Conservation (phyloP, 176 grass and related monocot genomes). For the Avena atlantica region DNA sequence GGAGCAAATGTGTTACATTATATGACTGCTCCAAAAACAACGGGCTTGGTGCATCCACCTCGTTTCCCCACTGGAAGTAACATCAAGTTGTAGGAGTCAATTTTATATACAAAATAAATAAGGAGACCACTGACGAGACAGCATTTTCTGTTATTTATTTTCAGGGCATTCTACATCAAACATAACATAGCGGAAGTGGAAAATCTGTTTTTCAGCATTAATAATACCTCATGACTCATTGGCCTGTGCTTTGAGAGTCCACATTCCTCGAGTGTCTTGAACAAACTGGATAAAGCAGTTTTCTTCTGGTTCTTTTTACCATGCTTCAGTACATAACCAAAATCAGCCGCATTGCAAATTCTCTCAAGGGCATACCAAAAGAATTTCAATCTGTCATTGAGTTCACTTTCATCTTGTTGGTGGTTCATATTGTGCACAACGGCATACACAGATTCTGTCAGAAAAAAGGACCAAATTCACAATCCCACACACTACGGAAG, state of each 20-base stretch:
- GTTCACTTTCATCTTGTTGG: slow-evolving; percentile 37
- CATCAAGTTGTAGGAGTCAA: not conserved
- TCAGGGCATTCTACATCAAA: slow-evolving; percentile 15
- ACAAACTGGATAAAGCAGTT: slow-evolving; percentile 69
- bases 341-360: slow-evolving; percentile 72
- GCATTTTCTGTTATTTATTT: slow-evolving; percentile 6
- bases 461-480: slow-evolving; percentile 1
- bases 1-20: slow-evolving; percentile 70
- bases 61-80: slow-evolving; percentile 55
- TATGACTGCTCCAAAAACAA: slow-evolving; percentile 82
- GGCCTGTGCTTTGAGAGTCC: slow-evolving; percentile 84
- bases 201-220: slow-evolving; percentile 1
- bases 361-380: slow-evolving; percentile 77
- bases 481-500: not conserved
- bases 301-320: slow-evolving; percentile 94
- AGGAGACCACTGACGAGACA: not conserved
- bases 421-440: slow-evolving; percentile 35
- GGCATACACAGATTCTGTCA: slow-evolving; percentile 46
- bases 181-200: not conserved
- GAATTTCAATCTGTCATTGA: slow-evolving; percentile 56
- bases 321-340: slow-evolving; percentile 71
- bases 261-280: slow-evolving; percentile 85
- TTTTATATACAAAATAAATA: slow-evolving; percentile 5
- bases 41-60: slow-evolving; percentile 50
- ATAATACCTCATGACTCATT: slow-evolving; percentile 62